A percentile compares a stretch with the other conserved stretches of the same genome.
Evolutionary conservation across 1,284 basidiomycete genomes (phyloP).

Genomic region (Rhodotorula sp.): DNA sequence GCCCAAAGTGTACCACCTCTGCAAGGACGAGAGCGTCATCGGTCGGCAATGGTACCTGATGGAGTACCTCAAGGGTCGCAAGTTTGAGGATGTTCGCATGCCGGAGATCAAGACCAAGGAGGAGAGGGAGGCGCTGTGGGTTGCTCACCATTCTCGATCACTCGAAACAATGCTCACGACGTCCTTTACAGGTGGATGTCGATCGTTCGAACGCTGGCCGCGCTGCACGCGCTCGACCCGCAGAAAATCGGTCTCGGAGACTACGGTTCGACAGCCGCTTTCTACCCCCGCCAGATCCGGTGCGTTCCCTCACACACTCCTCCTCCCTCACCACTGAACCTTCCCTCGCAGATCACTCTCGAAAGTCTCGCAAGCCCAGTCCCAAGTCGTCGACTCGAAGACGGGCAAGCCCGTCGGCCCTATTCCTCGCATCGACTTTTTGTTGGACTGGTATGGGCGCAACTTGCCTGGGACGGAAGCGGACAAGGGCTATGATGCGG

Average conservation of each 20-base stretch:
- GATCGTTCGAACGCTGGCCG: slow-evolving; percentile 69
- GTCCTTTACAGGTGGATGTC: slow-evolving; percentile 65
- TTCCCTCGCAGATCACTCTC: slow-evolving; percentile 57
- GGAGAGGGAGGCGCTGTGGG: slow-evolving; percentile 70
- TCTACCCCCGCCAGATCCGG: slow-evolving; percentile 86
- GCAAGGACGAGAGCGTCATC: slow-evolving; percentile 71
- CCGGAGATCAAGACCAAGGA: slow-evolving; percentile 60
- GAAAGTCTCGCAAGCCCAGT: slow-evolving; percentile 71
- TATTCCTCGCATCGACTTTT: slow-evolving; percentile 69
- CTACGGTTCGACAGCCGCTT: slow-evolving; percentile 77
- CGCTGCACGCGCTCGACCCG: slow-evolving; percentile 71
- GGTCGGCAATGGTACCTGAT: slow-evolving; percentile 86
- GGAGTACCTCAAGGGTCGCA: slow-evolving; percentile 61
- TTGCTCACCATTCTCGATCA: background rate
- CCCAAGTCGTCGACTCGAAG: slow-evolving; percentile 51
- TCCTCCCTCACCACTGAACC: background rate
- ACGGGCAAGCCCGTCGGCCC: slow-evolving; percentile 60
- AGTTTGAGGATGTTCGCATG: slow-evolving; percentile 83
- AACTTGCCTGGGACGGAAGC: slow-evolving; percentile 66
- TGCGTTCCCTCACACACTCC: background rate
- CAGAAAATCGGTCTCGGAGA: slow-evolving; percentile 65
- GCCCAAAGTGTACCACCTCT: slow-evolving; percentile 74
- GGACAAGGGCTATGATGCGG: slow-evolving; percentile 48
- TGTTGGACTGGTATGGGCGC: slow-evolving; percentile 72
- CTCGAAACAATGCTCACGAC: background rate